Evolutionary conservation across 768 basidiomycete genomes (phyloP).

Genomic region (Sutorius australiensis): DNA sequence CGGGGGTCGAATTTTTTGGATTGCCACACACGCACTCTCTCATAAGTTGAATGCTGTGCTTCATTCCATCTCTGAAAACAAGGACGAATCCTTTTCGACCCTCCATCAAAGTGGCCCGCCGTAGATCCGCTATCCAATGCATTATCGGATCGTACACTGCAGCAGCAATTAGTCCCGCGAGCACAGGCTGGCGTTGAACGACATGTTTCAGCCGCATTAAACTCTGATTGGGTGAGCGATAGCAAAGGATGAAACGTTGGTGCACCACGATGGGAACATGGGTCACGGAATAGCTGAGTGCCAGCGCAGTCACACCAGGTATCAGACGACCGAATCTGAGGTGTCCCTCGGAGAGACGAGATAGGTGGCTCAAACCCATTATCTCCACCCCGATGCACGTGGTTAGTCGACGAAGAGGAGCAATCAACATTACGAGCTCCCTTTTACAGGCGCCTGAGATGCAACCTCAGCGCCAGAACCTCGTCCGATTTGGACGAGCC

Average conservation of each 20-base stretch:
- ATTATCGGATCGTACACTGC: neutral
- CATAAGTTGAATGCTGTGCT: neutral
- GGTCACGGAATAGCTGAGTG: neutral
- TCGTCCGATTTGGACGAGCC: neutral
- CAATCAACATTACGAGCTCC: neutral
- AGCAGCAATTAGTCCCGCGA: slow-evolving; percentile 7
- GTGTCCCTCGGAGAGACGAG: neutral
- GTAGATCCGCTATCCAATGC: slow-evolving; percentile 16
- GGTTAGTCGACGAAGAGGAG: neutral
- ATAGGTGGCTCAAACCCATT: slow-evolving; percentile 1
- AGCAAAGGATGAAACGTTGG: slow-evolving; percentile 15
- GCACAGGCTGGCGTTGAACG: slow-evolving; percentile 9
- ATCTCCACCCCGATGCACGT: neutral
- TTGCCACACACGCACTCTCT: neutral
- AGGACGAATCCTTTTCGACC: neutral
- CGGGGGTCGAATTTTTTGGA: slow-evolving; percentile 1
- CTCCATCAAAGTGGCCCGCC: slow-evolving; percentile 1
- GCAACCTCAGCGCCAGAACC: slow-evolving; percentile 10
- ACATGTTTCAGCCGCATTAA: slow-evolving; percentile 28
- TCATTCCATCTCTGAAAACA: neutral
- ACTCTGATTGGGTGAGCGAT: slow-evolving; percentile 12
- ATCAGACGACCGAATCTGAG: slow-evolving; percentile 2
- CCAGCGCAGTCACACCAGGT: slow-evolving; percentile 11
- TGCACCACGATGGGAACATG: slow-evolving; percentile 20
- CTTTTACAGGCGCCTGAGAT: slow-evolving; percentile 20